Base-by-base conservation (phyloP, 768 basidiomycete species). In the Podaxis rugospora region DNA sequence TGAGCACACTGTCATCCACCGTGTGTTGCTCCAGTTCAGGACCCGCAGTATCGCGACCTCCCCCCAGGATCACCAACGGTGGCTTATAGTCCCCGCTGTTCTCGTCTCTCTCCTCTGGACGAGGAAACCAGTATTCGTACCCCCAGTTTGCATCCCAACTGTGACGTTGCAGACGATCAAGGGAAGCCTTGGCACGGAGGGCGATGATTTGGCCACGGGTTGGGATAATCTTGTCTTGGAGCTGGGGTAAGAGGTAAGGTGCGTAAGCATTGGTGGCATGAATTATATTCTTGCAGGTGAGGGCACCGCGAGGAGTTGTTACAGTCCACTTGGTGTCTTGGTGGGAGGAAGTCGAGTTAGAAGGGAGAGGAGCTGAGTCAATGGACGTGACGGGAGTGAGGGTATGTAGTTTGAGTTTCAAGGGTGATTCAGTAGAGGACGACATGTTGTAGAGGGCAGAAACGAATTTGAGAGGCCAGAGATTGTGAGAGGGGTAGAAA, bases 181-280 rank as follows among this genome's bases (percentile, higher is more conserved):
- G 58, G 0, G 75, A 62, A 0, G 78, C 80, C 6, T 66, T 63
- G 13, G 72, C 73, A 16, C 79, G 79, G 13, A 77, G 62, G 2
- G 81, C 78, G 62, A 77, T 73, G 46, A 87, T 77, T 68, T 94
- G 92, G 1, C 87, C 91, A 10, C 92, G 86, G 0, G 83, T 83
- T 0, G 91, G 92, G 3, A 89, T 72, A 56, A 93, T 85, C 1
- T 82, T 81, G 0, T 65, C 63, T 13, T 49, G 42, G 28, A 50
- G 32, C 52, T 62, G 61, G 0, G 90, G 89, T n/a, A 97, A 76
- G 37, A 96, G 81, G 65, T 89, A 80, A 3, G 87, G 83, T 10
- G 87, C 83, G 62, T 95, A 95, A 0, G 78, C 95, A 66, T 97
- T 97, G 9, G 92, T 95, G 0, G 92, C 92, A 68, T 95, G 92